These are phyloP conservation scores for Vaccinium macrocarpon DNA, from an alignment of 148 eudicot genomes.

Conservation along the genomic window DNA sequence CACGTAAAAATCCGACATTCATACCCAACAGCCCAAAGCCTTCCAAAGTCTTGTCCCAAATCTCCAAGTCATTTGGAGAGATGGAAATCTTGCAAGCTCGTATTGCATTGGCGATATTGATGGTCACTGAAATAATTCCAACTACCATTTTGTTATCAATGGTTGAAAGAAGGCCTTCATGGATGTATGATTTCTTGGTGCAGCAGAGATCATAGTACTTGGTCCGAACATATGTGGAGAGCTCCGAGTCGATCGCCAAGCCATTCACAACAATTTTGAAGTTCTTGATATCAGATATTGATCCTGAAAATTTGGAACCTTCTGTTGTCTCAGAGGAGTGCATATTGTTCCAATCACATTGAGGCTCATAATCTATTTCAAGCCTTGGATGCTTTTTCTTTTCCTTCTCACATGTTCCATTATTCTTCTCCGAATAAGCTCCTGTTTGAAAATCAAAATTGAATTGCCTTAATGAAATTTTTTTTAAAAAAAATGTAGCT, in stretches of 20 bases:
- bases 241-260: slow-evolving; percentile 36
- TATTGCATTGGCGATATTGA: slow-evolving; percentile 56
- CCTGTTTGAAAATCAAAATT: not conserved
- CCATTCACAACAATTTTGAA: slow-evolving; percentile 35
- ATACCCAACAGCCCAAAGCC: slow-evolving; percentile 46
- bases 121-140: slow-evolving; percentile 43
- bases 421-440: not conserved
- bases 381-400: not conserved
- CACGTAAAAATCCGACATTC: slow-evolving; percentile 40
- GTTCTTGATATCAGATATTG: slow-evolving; percentile 9
- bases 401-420: not conserved
- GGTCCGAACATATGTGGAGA: slow-evolving; percentile 17
- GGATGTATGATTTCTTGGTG: slow-evolving; percentile 36
- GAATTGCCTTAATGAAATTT: not conserved
- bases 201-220: slow-evolving; percentile 55
- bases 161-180: slow-evolving; percentile 36
- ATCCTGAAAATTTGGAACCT: not conserved
- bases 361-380: not conserved
- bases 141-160: slow-evolving; percentile 33
- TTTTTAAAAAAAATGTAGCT: not conserved
- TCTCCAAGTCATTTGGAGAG: slow-evolving; percentile 23
- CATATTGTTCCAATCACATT: not conserved
- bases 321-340: not conserved
- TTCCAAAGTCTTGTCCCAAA: slow-evolving; percentile 48
- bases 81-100: slow-evolving; percentile 24